Base-by-base conservation (phyloP, 208 protist species). In the Eutreptiella sp. region DNA sequence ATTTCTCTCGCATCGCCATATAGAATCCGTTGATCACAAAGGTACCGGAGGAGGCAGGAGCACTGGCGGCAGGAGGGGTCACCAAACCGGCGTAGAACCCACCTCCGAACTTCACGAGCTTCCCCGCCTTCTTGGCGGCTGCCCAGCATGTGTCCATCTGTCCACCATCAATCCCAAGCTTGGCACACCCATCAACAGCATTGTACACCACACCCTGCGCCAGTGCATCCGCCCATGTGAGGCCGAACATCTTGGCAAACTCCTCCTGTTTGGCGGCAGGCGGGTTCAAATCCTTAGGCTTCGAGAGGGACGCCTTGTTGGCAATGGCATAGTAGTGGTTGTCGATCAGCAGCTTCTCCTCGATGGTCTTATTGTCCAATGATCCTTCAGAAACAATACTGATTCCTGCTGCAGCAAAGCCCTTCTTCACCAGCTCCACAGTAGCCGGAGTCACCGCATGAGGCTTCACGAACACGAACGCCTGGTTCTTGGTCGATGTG, bases 21-120 rank as follows among this genome's bases (percentile, higher is more conserved):
- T 87, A 87, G 41, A 80, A 83, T 16, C 78, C 76, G 55, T 90
- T 90, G 45, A 87, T 54, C 31, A 90, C 80, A 61, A 83, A 90
- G n/a, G 87, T 38, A n/a, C n/a, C n/a, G n/a, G n/a, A n/a, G n/a
- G n/a, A n/a, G n/a, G n/a, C n/a, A 28, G 45, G 45, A 11, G 11
- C 45, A 14, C 23, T 50, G 11, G 78, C 84, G 32, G 85, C 77
- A 7, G 46, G 45, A n/a, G n/a, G n/a, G 14, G 68, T 72, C 32
- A 87, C 58, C 55, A 79, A 80, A 23, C 72, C 80, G 31, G 85
- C 54, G 43, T 85, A 88, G 33, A 90, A 71, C 32, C 57, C 38
- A 7, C 74, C 55, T 5, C 77, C 81, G 11, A 90, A 69, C 35
- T 72, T 79, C 23, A 75, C 74, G 16, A 57, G 14, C 14, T 57